Percentiles rank a stretch among this genome's conserved stretches.
Conservation (phyloP, 192 early-diverging fungal species). For the Umbelopsis sp. region DNA sequence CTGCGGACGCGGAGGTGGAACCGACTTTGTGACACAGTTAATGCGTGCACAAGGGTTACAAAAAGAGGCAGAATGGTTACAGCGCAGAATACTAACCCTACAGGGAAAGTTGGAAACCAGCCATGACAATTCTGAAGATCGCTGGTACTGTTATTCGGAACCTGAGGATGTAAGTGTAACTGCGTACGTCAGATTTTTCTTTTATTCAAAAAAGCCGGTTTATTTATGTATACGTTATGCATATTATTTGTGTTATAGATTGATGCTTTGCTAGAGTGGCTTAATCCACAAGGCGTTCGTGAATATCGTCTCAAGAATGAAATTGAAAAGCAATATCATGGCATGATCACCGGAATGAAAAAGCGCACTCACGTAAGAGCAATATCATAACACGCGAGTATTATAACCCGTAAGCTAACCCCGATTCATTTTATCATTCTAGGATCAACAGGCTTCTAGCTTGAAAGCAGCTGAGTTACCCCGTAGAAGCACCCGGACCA, state of each 20-base stretch:
- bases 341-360: conserved; percentile 56
- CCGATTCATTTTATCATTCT: conserved; percentile 35
- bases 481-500: conserved; percentile 51
- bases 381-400: neutral
- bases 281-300: conserved; percentile 77
- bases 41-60: conserved; percentile 29
- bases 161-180: conserved; percentile 30
- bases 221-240: conserved; percentile 52
- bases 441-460: conserved; percentile 36
- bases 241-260: conserved; percentile 49
- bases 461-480: conserved; percentile 38
- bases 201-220: conserved; percentile 9
- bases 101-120: neutral
- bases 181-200: neutral
- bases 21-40: conserved; percentile 24
- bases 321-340: conserved; percentile 52
- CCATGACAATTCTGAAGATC: conserved; percentile 8
- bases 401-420: neutral
- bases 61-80: conserved; percentile 27
- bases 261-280: conserved; percentile 69
- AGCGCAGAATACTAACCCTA: conserved; percentile 1
- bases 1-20: conserved; percentile 39
- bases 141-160: conserved; percentile 40
- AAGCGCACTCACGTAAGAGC: conserved; percentile 50
- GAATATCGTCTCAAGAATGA: conserved; percentile 66